Percentiles rank a stretch among this genome's conserved stretches.
These are phyloP conservation scores for Vanderwaltozyma yarrowii DNA, from an alignment of 805 yeast genomes.

Conservation along the genomic window DNA sequence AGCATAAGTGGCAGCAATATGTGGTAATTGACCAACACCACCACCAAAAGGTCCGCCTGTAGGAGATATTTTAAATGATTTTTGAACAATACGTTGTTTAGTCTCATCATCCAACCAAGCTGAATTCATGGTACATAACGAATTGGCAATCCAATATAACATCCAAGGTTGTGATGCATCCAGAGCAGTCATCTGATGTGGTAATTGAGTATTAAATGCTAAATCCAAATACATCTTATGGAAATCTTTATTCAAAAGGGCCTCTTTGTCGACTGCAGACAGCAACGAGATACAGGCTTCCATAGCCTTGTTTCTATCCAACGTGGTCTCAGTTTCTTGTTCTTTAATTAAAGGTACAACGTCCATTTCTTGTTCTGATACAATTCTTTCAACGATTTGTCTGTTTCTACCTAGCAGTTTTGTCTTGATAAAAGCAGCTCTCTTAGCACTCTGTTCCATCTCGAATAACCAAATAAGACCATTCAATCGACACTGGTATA, in stretches of 20 bases:
- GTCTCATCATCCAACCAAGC: constrained; percentile 16
- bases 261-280: constrained; percentile 1
- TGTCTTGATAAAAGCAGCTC: constrained; percentile 9
- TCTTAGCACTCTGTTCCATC: constrained; percentile 1
- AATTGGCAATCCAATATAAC: constrained; percentile 70
- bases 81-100: constrained; percentile 24
- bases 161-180: constrained; percentile 95
- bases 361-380: constrained; percentile 8
- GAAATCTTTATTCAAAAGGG: constrained; percentile 15
- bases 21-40: constrained; percentile 73
- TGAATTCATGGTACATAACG: constrained; percentile 34
- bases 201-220: constrained; percentile 37
- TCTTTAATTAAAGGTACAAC: constrained; percentile 14
- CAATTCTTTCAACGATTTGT: constrained; percentile 7
- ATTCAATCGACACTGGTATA: too few species aligned
- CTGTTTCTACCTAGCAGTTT: constrained; percentile 18
- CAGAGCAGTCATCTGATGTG: constrained; percentile 40
- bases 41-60: constrained; percentile 72
- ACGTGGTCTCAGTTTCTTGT: constrained; percentile 23
- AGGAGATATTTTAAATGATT: constrained; percentile 23
- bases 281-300: constrained; percentile 13
- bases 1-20: constrained; percentile 79
- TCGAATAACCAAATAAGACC: too few species aligned
- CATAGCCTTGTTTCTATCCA: constrained; percentile 18
- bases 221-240: constrained; percentile 38